Percentiles rank a stretch among this genome's conserved stretches.
Conservation (phyloP, 176 grass and related monocot genomes). For the Thalia dealbata region DNA sequence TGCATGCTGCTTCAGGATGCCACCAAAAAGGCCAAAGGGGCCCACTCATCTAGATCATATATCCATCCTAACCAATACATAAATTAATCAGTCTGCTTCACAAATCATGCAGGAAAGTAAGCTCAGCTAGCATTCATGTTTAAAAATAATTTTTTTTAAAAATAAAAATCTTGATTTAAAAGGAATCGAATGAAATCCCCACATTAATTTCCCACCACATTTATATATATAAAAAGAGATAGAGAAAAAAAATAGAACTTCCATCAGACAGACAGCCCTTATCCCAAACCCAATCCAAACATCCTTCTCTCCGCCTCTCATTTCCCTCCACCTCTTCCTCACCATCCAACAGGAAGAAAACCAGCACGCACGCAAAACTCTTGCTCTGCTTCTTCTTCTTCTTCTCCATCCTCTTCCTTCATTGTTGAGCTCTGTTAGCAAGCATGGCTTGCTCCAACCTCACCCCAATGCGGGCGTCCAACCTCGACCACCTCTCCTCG, state of each 20-base stretch:
- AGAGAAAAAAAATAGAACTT: not conserved
- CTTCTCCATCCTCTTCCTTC: not conserved
- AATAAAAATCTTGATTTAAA: too few relatives aligned
- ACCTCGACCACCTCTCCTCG: not conserved
- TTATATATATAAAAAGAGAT: not conserved
- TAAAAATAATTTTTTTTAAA: too few relatives aligned
- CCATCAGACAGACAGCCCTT: not conserved
- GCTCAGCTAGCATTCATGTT: too few relatives aligned
- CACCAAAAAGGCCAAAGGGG: too few relatives aligned
- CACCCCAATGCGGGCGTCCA: not conserved
- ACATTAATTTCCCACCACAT: not conserved
- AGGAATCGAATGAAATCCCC: not conserved
- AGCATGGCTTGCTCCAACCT: conserved; percentile 3
- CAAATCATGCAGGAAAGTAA: too few relatives aligned
- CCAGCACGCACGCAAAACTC: not conserved
- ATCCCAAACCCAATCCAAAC: conserved; percentile 4
- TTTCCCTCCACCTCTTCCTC: not conserved
- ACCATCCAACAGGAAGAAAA: not conserved
- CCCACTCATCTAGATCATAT: too few relatives aligned
- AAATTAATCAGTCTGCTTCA: too few relatives aligned
- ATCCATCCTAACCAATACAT: too few relatives aligned
- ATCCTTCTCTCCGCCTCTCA: not conserved
- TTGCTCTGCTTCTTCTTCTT: not conserved
- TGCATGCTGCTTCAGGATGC: too few relatives aligned
- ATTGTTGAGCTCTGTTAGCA: not conserved